Conservation (phyloP, 305 asterid genomes). For the Striga hermonthica region DNA sequence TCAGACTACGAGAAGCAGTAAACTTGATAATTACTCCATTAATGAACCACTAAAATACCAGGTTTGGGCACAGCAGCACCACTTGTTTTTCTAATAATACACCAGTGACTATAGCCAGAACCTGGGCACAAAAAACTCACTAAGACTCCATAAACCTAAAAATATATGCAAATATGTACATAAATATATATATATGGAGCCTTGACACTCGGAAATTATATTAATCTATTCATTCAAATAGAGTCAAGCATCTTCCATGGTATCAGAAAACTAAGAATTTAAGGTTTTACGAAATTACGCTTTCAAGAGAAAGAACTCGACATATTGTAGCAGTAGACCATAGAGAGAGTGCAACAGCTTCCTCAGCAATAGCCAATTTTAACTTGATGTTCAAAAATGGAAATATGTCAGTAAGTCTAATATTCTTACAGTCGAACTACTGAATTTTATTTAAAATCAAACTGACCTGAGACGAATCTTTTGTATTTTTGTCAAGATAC, state of each 20-base stretch:
- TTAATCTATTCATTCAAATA: no score
- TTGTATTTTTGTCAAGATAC: slow-evolving; percentile 38
- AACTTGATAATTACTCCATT: slow-evolving; percentile 19
- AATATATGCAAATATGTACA: no score
- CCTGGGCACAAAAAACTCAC: slow-evolving; percentile 44
- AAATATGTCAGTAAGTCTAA: slow-evolving; percentile 27
- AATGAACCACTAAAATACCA: slow-evolving; percentile 47
- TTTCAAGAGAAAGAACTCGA: slow-evolving; percentile 91
- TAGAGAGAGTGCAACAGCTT: slow-evolving; percentile 76
- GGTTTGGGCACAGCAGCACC: slow-evolving; percentile 76
- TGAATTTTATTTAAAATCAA: slow-evolving; percentile 15
- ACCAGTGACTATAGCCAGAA: slow-evolving; percentile 72
- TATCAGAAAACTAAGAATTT: slow-evolving; percentile 13
- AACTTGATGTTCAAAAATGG: slow-evolving; percentile 57
- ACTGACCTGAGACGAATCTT: slow-evolving; percentile 60
- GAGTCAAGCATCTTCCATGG: background rate
- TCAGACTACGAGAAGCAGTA: slow-evolving; percentile 24
- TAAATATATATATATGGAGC: no score
- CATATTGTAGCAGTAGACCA: slow-evolving; percentile 89
- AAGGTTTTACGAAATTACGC: slow-evolving; percentile 44
- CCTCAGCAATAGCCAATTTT: slow-evolving; percentile 79
- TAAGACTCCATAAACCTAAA: slow-evolving; percentile 15
- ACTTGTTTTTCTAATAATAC: slow-evolving; percentile 89
- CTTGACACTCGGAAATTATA: no score
- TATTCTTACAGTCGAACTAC: slow-evolving; percentile 20